Percentiles rank a stretch among this genome's conserved stretches.
phyloP scores from a whole-genome alignment of 2,329 filamentous ascomycete species.

The Allantophomopsis cytisporea region DNA sequence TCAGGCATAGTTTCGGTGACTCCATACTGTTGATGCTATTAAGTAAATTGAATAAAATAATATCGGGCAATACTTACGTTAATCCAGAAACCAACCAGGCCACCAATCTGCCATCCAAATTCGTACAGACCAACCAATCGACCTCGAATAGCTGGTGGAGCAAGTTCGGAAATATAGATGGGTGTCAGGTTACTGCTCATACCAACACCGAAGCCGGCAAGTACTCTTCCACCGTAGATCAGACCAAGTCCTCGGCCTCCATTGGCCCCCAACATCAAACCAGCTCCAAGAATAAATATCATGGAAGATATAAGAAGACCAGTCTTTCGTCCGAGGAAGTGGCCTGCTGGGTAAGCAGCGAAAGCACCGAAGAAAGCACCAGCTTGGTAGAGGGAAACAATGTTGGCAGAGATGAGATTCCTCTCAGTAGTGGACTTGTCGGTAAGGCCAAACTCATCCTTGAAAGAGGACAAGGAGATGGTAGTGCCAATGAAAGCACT shows the following conservation, averaged over 20 bases:
- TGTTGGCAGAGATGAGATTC: constrained; percentile 55
- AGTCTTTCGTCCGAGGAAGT: constrained; percentile 53
- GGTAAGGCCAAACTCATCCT: constrained; percentile 50
- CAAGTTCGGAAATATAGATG: constrained; percentile 45
- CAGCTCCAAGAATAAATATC: constrained; percentile 58
- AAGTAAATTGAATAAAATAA: no score
- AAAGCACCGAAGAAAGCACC: constrained; percentile 75
- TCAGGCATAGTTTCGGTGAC: constrained; percentile 33
- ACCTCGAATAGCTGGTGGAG: constrained; percentile 49
- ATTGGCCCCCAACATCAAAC: constrained; percentile 57
- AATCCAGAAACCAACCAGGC: constrained; percentile 52
- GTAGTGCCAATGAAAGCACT: constrained; percentile 72
- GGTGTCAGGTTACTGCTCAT: constrained; percentile 49
- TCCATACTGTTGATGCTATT: constrained; percentile 28
- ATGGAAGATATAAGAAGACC: constrained; percentile 46
- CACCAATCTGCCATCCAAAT: constrained; percentile 49
- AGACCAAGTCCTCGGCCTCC: constrained; percentile 47
- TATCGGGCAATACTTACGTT: constrained; percentile 22
- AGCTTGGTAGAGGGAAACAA: constrained; percentile 71
- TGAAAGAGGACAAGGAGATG: constrained; percentile 56
- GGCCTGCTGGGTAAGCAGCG: constrained; percentile 49
- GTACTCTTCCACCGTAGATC: constrained; percentile 46
- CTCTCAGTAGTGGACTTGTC: constrained; percentile 30
- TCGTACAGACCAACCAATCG: constrained; percentile 55
- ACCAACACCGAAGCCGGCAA: constrained; percentile 50